Conservation (phyloP, 345 rosid genomes). For the Lepidium aucheri region DNA sequence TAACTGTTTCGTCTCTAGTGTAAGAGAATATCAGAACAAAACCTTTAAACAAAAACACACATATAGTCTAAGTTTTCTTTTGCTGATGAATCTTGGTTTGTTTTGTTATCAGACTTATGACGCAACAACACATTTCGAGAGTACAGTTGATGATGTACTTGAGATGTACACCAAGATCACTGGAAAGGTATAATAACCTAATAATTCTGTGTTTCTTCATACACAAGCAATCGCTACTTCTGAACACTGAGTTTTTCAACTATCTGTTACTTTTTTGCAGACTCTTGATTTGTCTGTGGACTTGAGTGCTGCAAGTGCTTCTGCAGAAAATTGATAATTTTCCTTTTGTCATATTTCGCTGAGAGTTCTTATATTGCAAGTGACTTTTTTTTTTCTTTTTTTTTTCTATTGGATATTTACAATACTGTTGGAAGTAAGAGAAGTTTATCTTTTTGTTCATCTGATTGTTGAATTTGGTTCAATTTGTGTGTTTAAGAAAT, state of each 20-base stretch:
- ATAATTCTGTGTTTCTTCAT: conserved; percentile 5
- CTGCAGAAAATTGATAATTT: conserved; percentile 22
- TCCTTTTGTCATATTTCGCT: neutral
- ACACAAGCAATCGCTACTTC: neutral
- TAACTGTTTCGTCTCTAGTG: conserved; percentile 83
- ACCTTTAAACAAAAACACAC: neutral
- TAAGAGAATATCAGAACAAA: conserved; percentile 49
- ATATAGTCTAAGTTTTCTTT: neutral
- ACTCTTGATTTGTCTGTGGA: conserved; percentile 70
- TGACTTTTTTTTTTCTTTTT: neutral
- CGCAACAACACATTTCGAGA: conserved; percentile 84
- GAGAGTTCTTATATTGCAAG: conserved; percentile 11
- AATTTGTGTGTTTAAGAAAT: no score
- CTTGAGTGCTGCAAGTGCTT: conserved; percentile 76
- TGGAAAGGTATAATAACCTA: conserved; percentile 52
- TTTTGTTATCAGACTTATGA: conserved; percentile 51
- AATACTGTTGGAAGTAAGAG: neutral
- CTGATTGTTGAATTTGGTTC: no score
- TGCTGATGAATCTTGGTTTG: neutral
- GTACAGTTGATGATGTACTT: conserved; percentile 69
- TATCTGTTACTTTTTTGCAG: no score
- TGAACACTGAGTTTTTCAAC: neutral
- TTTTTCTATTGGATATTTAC: conserved; percentile 1
- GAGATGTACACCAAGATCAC: conserved; percentile 70
- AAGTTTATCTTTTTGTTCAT: neutral